Evolutionary conservation across 495 filamentous ascomycete species (phyloP), one percentile per base, ranked within the genome.

Genomic region (Xylaria grammica): DNA sequence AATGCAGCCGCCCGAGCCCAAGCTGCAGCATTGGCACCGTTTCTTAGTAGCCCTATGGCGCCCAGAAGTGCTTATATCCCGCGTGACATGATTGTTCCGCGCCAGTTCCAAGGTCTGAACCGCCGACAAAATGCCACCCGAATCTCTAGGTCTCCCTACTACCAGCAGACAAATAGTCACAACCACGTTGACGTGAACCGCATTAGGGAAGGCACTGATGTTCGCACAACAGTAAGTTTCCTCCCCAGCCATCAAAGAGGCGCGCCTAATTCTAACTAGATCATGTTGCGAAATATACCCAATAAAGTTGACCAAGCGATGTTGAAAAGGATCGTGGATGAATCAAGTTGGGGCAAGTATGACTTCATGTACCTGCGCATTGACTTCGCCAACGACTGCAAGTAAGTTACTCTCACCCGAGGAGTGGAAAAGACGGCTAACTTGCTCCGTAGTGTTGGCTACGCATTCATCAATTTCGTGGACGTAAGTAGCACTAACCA

Each of bases 351-450:
- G 72, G 91, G 91, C 40, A 88, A 88, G 66, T 98, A 94, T 72
- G 93, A 98, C 70, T 99, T 97, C 77, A 86, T 96, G 79, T 99
- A 99, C 76, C 77, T 98, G 63, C 91, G 95, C 29, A 98, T 97
- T 74, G 92, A 96, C 73, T 96, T 96, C 71, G 86, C 87, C 46
- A 92, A 94, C 67, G 88, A 92, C 62, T 94, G 91, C 89, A 96
- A 94, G 91, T 94, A 79, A 75, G 89, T 81, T 50, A 24, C 50
- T 46, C 54, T 11, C 22, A n/a, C 27, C 11, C 1, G 3, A 13
- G 40, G 13, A 1, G 50, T 65, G 20, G 69, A 24, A 20, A 15
- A 30, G 24, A n/a, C 38, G 61, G 2, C 7, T 81, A 72, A 78
- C 58, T 50, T 45, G 67, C 56, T 20, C 34, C 22, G 65, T 65